These are phyloP conservation scores for Fusarium sacchari DNA, from an alignment of 2,329 filamentous ascomycete genomes.

Conservation along the genomic window DNA sequence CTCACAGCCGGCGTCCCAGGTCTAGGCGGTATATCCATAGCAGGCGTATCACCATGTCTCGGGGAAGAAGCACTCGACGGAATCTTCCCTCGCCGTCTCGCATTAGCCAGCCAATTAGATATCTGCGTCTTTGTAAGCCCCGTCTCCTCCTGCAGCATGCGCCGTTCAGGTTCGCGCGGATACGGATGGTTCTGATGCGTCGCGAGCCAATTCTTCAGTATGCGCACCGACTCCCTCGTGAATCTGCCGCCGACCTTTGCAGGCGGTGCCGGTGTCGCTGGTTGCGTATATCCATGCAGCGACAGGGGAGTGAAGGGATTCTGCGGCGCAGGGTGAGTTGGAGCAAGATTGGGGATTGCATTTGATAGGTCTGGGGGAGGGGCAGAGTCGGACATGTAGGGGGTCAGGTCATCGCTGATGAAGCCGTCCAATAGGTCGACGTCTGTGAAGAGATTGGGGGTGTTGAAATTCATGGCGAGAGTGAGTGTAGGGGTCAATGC, in stretches of 20 bases:
- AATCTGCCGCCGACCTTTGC: slow-evolving; percentile 51
- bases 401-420: slow-evolving; percentile 25
- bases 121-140: slow-evolving; percentile 83
- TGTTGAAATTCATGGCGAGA: slow-evolving; percentile 14
- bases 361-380: not conserved
- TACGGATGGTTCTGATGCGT: slow-evolving; percentile 82
- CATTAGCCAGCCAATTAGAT: slow-evolving; percentile 89
- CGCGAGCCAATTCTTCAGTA: slow-evolving; percentile 82
- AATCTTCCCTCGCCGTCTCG: slow-evolving; percentile 80
- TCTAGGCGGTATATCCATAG: slow-evolving; percentile 67
- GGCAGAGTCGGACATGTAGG: slow-evolving; percentile 20
- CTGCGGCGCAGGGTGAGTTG: not conserved
- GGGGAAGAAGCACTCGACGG: slow-evolving; percentile 28
- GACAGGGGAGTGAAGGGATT: not conserved
- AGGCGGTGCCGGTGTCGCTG: not conserved
- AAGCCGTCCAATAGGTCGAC: slow-evolving; percentile 31
- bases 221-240: slow-evolving; percentile 77
- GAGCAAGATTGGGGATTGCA: not conserved
- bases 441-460: slow-evolving; percentile 16
- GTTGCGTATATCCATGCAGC: not conserved
- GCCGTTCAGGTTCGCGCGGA: slow-evolving; percentile 83
- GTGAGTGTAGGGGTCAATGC: not conserved
- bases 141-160: slow-evolving; percentile 76
- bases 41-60: slow-evolving; percentile 6
- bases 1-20: slow-evolving; percentile 50